Conservation (phyloP, 352 stramenopile genomes). For the Pythium volutum region DNA sequence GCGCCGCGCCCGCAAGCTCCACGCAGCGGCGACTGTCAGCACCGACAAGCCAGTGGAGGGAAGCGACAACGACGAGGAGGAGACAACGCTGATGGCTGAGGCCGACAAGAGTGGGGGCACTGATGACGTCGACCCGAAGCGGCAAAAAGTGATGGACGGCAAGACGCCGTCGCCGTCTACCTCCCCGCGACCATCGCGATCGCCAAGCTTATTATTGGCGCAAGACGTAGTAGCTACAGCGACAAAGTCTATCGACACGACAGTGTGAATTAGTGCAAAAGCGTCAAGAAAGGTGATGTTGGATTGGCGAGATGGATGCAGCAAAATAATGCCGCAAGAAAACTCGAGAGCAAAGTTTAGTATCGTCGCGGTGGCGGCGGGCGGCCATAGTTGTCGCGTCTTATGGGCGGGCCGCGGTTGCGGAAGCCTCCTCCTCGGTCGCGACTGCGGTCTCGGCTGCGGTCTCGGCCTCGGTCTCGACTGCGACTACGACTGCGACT, state of each 20-base stretch:
- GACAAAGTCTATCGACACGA: background rate
- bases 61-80: constrained; percentile 12
- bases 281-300: background rate
- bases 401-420: constrained; percentile 15
- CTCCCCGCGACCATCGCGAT: background rate
- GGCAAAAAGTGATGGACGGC: background rate
- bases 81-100: background rate
- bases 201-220: background rate
- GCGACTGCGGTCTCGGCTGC: constrained; percentile 10
- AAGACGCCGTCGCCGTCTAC: background rate
- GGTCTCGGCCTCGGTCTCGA: constrained; percentile 8
- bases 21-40: constrained; percentile 12
- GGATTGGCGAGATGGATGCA: background rate
- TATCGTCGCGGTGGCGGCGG: constrained; percentile 23
- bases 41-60: constrained; percentile 3
- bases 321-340: too few relatives aligned
- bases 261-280: background rate
- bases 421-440: constrained; percentile 23
- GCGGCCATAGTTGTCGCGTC: constrained; percentile 23
- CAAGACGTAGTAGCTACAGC: background rate
- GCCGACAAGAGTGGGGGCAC: background rate
- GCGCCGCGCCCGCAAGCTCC: constrained; percentile 56
- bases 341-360: too few relatives aligned
- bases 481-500: constrained; percentile 5
- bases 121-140: background rate